phyloP scores from a whole-genome alignment of 805 yeast species.

The Candida gorgasii region DNA sequence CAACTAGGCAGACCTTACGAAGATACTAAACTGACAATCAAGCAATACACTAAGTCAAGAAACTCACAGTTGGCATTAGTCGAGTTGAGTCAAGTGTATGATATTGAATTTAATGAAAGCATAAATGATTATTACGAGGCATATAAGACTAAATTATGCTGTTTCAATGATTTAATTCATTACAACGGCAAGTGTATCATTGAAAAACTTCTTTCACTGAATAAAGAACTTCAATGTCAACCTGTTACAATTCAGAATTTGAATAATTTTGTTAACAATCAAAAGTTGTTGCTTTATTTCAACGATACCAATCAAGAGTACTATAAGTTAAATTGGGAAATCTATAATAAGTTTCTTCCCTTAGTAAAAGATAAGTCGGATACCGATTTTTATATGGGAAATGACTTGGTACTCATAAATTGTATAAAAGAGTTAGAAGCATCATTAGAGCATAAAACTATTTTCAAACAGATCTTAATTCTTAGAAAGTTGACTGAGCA shows the following conservation, averaged over 20 bases:
- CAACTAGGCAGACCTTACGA: slow-evolving; percentile 34
- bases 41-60: slow-evolving; percentile 20
- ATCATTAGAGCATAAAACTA: slow-evolving; percentile 11
- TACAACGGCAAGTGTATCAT: slow-evolving; percentile 12
- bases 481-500: slow-evolving; percentile 55
- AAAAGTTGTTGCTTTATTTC: slow-evolving; percentile 48
- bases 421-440: slow-evolving; percentile 28
- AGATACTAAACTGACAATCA: slow-evolving; percentile 20
- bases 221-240: not conserved
- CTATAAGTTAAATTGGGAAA: slow-evolving; percentile 18
- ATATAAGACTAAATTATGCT: slow-evolving; percentile 61
- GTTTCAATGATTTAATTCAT: slow-evolving; percentile 58
- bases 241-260: slow-evolving; percentile 17
- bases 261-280: slow-evolving; percentile 37
- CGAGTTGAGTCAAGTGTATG: slow-evolving; percentile 24
- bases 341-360: slow-evolving; percentile 19
- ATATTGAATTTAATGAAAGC: slow-evolving; percentile 21
- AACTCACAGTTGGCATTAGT: slow-evolving; percentile 31
- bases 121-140: slow-evolving; percentile 42
- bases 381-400: slow-evolving; percentile 66
- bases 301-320: slow-evolving; percentile 10
- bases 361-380: slow-evolving; percentile 20
- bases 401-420: slow-evolving; percentile 63
- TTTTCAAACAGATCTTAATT: slow-evolving; percentile 46
- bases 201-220: not conserved